Conservation (phyloP, 2,329 filamentous ascomycete genomes). For the Epichloe typhina region DNA sequence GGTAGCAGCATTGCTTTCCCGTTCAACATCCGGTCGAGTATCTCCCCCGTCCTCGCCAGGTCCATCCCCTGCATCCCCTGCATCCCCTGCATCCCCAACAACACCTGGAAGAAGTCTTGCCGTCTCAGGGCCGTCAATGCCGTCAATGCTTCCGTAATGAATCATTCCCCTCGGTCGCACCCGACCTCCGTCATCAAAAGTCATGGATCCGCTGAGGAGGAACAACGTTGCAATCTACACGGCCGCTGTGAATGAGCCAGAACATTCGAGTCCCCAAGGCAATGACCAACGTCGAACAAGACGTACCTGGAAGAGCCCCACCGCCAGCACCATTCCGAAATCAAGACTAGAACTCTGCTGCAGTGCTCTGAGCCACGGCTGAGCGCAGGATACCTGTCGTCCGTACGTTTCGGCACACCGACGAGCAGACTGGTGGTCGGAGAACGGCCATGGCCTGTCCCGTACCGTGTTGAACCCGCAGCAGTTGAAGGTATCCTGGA, state of each 20-base stretch:
- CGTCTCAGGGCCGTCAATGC: neutral
- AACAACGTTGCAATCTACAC: conserved; percentile 2
- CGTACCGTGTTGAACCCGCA: conserved; percentile 43
- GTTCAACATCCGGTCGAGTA: neutral
- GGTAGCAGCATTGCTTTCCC: neutral
- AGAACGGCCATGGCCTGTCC: conserved; percentile 46
- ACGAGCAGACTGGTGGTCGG: conserved; percentile 21
- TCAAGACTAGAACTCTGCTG: conserved; percentile 30
- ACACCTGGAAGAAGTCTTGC: conserved; percentile 1
- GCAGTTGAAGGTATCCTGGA: conserved; percentile 50
- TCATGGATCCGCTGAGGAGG: neutral
- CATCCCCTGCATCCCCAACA: neutral
- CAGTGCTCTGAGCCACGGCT: conserved; percentile 29
- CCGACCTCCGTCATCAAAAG: neutral
- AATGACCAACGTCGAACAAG: neutral
- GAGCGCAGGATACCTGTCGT: conserved; percentile 31
- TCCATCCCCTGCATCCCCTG: neutral
- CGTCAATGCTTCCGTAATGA: neutral
- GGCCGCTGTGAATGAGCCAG: neutral
- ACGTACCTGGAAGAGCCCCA: conserved; percentile 35
- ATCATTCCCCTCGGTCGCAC: neutral
- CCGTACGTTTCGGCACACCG: conserved; percentile 31
- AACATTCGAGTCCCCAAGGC: neutral
- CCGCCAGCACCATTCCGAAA: conserved; percentile 29
- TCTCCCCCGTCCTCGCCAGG: neutral